phyloP scores from a whole-genome alignment of 2,329 filamentous ascomycete genomes.

The Xylaria sp. region DNA sequence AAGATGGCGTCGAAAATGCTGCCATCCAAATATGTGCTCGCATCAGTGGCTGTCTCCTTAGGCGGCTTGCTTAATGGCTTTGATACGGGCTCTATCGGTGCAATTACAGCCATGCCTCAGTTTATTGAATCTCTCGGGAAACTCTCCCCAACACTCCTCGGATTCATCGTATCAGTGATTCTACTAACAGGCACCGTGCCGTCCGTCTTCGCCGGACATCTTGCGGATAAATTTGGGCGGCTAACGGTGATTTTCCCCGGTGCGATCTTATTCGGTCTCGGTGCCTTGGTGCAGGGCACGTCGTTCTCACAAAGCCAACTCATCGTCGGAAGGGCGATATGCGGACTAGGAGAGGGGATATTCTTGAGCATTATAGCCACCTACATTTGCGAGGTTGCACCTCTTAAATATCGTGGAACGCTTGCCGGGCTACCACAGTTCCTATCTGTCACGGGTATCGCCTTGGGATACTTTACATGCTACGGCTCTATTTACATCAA shows the following conservation, averaged over 20 bases:
- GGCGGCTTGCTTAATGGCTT: slow-evolving; percentile 53
- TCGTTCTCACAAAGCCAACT: slow-evolving; percentile 62
- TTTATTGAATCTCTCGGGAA: slow-evolving; percentile 55
- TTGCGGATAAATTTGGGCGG: slow-evolving; percentile 64
- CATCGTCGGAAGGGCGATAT: slow-evolving; percentile 64
- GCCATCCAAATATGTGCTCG: slow-evolving; percentile 50
- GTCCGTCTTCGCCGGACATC: slow-evolving; percentile 66
- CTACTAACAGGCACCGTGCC: slow-evolving; percentile 67
- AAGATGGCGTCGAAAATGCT: slow-evolving; percentile 20
- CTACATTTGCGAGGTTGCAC: slow-evolving; percentile 71
- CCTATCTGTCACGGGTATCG: slow-evolving; percentile 61
- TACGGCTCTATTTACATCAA: slow-evolving; percentile 63
- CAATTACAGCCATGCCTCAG: slow-evolving; percentile 50
- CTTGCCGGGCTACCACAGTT: slow-evolving; percentile 66
- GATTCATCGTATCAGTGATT: slow-evolving; percentile 69
- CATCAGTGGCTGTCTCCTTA: slow-evolving; percentile 48
- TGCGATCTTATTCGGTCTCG: slow-evolving; percentile 63
- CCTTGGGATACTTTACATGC: slow-evolving; percentile 68
- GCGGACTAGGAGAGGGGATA: slow-evolving; percentile 69
- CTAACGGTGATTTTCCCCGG: slow-evolving; percentile 58
- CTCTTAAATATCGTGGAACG: slow-evolving; percentile 59
- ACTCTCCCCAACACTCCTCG: slow-evolving; percentile 64
- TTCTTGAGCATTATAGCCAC: slow-evolving; percentile 68
- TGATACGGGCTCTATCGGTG: slow-evolving; percentile 53
- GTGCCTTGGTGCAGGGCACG: slow-evolving; percentile 63